Evolutionary conservation across 208 protist genomes (phyloP).

Genomic region (Angomonas deanei): DNA sequence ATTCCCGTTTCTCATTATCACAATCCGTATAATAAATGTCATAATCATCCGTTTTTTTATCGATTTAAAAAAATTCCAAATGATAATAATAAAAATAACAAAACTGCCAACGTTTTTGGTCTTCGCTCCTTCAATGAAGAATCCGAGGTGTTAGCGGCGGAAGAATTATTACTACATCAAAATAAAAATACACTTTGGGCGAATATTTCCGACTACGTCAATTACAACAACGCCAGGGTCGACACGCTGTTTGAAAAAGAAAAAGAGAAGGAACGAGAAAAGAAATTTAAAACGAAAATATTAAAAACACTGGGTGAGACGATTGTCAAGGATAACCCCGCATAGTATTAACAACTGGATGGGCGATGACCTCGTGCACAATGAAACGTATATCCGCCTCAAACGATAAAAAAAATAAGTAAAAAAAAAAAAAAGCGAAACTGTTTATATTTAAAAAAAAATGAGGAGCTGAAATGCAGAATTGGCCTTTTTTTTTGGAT

Average conservation of each 20-base stretch:
- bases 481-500: background rate
- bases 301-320: background rate
- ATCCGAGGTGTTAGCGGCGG: background rate
- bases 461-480: background rate
- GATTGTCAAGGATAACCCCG: background rate
- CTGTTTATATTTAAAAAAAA: conserved; percentile 3
- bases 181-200: background rate
- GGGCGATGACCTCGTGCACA: background rate
- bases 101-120: background rate
- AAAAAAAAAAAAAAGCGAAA: conserved; percentile 3
- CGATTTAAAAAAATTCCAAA: background rate
- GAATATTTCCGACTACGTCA: background rate
- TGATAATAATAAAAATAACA: background rate
- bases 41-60: conserved; percentile 2
- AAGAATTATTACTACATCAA: background rate
- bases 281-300: background rate
- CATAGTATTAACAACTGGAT: background rate
- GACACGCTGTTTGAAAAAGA: background rate
- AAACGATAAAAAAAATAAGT: background rate
- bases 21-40: conserved; percentile 1
- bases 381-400: background rate
- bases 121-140: background rate
- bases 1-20: conserved; percentile 1
- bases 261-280: background rate
- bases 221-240: background rate